Evolutionary conservation across 371 early-diverging fungal genomes (phyloP).

Genomic region (Circinella umbellata): DNA sequence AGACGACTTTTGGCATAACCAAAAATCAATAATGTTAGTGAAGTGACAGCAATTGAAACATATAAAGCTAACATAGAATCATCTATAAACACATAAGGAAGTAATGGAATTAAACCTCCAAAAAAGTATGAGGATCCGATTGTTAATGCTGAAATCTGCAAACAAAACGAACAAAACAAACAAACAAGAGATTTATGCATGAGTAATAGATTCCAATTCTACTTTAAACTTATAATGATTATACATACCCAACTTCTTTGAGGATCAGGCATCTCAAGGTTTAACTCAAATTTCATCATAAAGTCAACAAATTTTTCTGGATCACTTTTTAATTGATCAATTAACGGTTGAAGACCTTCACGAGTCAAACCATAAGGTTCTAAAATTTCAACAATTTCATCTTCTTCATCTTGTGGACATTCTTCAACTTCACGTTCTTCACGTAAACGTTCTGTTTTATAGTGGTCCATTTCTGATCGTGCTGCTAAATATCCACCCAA

Average conservation of each 20-base stretch:
- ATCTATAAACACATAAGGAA: conserved; percentile 68
- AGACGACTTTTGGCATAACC: conserved; percentile 66
- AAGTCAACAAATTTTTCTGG: conserved; percentile 73
- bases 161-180: neutral
- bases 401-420: conserved; percentile 66
- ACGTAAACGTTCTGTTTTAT: conserved; percentile 61
- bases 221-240: too few species aligned
- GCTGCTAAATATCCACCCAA: conserved; percentile 76
- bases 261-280: conserved; percentile 67
- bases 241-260: conserved; percentile 60
- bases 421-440: conserved; percentile 64
- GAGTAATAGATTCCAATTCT: too few species aligned
- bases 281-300: conserved; percentile 80
- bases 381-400: conserved; percentile 67
- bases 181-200: neutral
- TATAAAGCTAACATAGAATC: conserved; percentile 52
- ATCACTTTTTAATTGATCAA: conserved; percentile 57
- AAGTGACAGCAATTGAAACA: conserved; percentile 62
- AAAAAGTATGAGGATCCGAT: conserved; percentile 73
- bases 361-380: conserved; percentile 67
- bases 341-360: conserved; percentile 62
- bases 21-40: conserved; percentile 64
- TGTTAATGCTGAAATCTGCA: conserved; percentile 69
- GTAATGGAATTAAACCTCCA: conserved; percentile 72
- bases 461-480: conserved; percentile 72